phyloP scores from a whole-genome alignment of 2,329 filamentous ascomycete species.

The Sporothrix pseudoabietina region DNA sequence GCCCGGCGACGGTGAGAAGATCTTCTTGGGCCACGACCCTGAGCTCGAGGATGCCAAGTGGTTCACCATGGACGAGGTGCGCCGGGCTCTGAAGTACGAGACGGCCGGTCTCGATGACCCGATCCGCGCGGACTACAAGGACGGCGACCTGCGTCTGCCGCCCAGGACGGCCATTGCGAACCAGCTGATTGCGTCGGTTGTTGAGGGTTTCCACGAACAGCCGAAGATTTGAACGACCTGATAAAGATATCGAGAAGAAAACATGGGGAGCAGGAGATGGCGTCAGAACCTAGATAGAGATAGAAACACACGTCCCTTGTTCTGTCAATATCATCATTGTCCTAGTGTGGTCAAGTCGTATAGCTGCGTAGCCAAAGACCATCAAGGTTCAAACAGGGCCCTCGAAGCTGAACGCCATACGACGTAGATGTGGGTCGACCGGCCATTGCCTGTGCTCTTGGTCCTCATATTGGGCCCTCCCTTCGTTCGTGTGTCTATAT shows the following conservation, averaged over 20 bases:
- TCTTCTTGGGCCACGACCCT: slow-evolving; percentile 82
- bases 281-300: neutral
- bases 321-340: neutral
- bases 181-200: slow-evolving; percentile 78
- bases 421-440: slow-evolving; percentile 24
- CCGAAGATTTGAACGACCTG: slow-evolving; percentile 52
- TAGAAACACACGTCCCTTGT: slow-evolving; percentile 1
- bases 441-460: neutral
- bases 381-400: slow-evolving; percentile 2
- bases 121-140: slow-evolving; percentile 67
- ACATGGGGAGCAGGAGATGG: neutral
- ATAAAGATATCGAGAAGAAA: no score
- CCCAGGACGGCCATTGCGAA: slow-evolving; percentile 90
- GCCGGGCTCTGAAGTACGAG: slow-evolving; percentile 69
- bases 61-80: slow-evolving; percentile 80
- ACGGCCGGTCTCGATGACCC: slow-evolving; percentile 67
- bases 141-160: slow-evolving; percentile 78
- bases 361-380: neutral
- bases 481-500: neutral
- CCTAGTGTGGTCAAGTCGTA: neutral
- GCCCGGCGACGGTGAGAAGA: slow-evolving; percentile 72
- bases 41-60: slow-evolving; percentile 90
- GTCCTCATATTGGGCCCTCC: neutral
- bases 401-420: neutral
- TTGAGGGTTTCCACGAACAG: slow-evolving; percentile 67